These are phyloP conservation scores for Colletotrichum eleusines DNA, from an alignment of 2,329 filamentous ascomycete genomes.

Conservation along the genomic window DNA sequence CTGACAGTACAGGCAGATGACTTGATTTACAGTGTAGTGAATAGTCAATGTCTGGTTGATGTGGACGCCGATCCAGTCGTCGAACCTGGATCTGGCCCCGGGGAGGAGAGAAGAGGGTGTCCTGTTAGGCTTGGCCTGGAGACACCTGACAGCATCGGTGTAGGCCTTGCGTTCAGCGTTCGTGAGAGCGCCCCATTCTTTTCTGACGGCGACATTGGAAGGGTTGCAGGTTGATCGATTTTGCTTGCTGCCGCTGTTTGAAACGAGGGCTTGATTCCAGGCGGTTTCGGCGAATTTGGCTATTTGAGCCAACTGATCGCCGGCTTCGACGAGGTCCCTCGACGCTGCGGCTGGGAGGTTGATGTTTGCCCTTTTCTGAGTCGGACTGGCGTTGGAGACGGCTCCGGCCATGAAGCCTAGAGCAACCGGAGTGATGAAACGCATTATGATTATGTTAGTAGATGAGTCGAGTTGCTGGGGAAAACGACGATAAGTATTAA, in stretches of 20 bases:
- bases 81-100: slow-evolving; percentile 59
- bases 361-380: neutral
- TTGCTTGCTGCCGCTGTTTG: neutral
- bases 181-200: neutral
- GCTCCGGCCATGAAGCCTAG: neutral
- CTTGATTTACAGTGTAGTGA: slow-evolving; percentile 50
- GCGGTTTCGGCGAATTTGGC: neutral
- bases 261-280: neutral
- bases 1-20: too few species aligned
- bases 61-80: slow-evolving; percentile 64
- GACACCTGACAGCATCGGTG: slow-evolving; percentile 59
- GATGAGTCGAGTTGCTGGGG: neutral
- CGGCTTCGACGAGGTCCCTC: neutral
- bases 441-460: neutral
- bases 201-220: neutral
- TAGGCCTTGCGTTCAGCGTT: slow-evolving; percentile 46
- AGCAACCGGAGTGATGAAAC: neutral
- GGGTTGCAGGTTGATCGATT: neutral
- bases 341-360: neutral
- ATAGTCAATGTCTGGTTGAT: slow-evolving; percentile 60
- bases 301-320: neutral
- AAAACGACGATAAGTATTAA: neutral
- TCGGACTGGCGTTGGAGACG: neutral
- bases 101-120: slow-evolving; percentile 52
- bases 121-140: slow-evolving; percentile 54